phyloP scores from a whole-genome alignment of 495 filamentous ascomycete species.

The Monascus purpureus region DNA sequence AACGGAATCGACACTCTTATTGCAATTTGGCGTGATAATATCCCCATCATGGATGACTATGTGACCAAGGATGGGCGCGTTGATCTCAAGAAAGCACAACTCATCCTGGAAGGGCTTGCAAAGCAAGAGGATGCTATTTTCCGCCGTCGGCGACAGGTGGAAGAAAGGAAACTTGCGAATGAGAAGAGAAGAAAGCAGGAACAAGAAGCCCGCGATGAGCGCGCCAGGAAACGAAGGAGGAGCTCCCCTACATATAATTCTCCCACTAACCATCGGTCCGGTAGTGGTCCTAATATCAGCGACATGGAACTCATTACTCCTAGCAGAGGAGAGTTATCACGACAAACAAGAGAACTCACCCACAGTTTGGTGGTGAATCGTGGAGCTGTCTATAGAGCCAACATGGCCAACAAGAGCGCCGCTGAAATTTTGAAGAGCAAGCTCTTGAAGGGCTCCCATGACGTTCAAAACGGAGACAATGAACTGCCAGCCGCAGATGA shows the following conservation, averaged over 20 bases:
- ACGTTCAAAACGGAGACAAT: constrained; percentile 9
- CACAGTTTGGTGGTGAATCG: constrained; percentile 82
- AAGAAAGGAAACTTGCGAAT: constrained; percentile 66
- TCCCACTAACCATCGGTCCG: constrained; percentile 10
- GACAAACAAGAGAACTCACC: constrained; percentile 51
- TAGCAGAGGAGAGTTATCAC: constrained; percentile 40
- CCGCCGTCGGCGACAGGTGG: constrained; percentile 61
- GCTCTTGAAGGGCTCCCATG: constrained; percentile 38
- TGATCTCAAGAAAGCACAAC: constrained; percentile 72
- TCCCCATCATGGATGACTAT: constrained; percentile 86
- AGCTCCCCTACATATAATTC: constrained; percentile 32
- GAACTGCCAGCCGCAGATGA: constrained; percentile 5
- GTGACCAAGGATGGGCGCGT: constrained; percentile 89
- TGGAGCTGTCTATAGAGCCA: constrained; percentile 57
- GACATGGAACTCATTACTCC: constrained; percentile 46
- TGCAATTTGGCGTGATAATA: constrained; percentile 87
- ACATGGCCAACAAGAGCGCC: constrained; percentile 85
- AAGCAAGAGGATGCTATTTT: constrained; percentile 97
- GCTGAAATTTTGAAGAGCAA: constrained; percentile 78
- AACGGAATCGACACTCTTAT: constrained; percentile 94
- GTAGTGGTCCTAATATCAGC: constrained; percentile 16
- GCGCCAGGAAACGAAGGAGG: constrained; percentile 27
- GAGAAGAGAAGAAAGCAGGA: constrained; percentile 66
- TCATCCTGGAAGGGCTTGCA: constrained; percentile 76
- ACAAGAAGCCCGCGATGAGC: constrained; percentile 36